Evolutionary conservation across 2,329 filamentous ascomycete genomes (phyloP).

Genomic region (Tolypocladium guangdongense): DNA sequence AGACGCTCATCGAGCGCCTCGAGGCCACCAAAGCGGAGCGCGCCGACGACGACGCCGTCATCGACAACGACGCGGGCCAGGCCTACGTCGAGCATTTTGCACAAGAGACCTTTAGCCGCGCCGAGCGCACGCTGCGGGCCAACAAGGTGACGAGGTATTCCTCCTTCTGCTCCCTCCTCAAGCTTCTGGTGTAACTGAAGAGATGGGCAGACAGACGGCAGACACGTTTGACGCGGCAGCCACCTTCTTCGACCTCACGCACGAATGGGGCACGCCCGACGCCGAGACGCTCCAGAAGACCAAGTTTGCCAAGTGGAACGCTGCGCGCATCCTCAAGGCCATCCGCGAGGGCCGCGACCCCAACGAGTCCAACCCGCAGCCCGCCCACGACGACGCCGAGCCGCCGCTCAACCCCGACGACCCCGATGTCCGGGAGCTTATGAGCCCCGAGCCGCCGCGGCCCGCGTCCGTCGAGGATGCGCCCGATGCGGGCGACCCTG

Average conservation of each 20-base stretch:
- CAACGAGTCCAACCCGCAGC: conserved; percentile 76
- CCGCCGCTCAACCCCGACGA: conserved; percentile 50
- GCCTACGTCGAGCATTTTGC: conserved; percentile 94
- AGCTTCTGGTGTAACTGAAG: background rate
- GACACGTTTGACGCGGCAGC: conserved; percentile 89
- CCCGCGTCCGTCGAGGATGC: conserved; percentile 42
- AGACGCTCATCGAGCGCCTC: conserved; percentile 78
- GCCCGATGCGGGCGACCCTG: conserved; percentile 30
- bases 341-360: conserved; percentile 86
- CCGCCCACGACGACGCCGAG: conserved; percentile 27
- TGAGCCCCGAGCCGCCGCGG: conserved; percentile 18
- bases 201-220: conserved; percentile 61
- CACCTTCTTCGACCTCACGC: conserved; percentile 81
- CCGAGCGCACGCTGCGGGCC: conserved; percentile 69
- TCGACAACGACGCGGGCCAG: conserved; percentile 76
- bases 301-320: conserved; percentile 95
- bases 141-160: conserved; percentile 70
- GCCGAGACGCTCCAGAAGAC: conserved; percentile 73
- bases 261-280: conserved; percentile 71
- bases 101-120: conserved; percentile 74
- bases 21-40: conserved; percentile 54
- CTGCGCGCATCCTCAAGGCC: conserved; percentile 79
- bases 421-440: conserved; percentile 46
- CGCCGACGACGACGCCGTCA: conserved; percentile 68
- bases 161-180: background rate